A percentile compares a stretch with the other conserved stretches of the same genome.
Conservation (phyloP, 2,329 filamentous ascomycete species). For the Talaromyces atroroseus region DNA sequence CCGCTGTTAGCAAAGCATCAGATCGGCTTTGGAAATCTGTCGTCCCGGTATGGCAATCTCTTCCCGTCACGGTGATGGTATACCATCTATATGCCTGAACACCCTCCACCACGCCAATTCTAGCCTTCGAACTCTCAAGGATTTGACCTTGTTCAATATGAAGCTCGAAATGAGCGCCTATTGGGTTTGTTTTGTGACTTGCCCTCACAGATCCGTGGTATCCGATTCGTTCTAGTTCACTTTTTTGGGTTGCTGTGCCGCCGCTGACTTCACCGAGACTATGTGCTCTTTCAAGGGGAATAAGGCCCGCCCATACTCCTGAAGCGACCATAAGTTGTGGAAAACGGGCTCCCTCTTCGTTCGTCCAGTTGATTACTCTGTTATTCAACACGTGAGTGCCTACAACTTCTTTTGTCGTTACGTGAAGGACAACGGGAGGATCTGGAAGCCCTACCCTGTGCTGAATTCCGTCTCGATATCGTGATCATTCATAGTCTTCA, state of each 20-base stretch:
- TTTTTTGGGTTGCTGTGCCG: constrained; percentile 56
- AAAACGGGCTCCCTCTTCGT: constrained; percentile 74
- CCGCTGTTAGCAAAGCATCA: constrained; percentile 63
- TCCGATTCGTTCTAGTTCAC: constrained; percentile 64
- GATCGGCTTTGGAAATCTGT: constrained; percentile 62
- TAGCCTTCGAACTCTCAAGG: constrained; percentile 58
- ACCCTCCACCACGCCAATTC: constrained; percentile 65
- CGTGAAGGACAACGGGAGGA: too few species aligned
- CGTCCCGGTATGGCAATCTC: constrained; percentile 69
- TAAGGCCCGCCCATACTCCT: constrained; percentile 69
- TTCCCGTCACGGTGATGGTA: constrained; percentile 59
- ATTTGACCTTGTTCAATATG: constrained; percentile 82
- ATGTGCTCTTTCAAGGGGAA: constrained; percentile 56
- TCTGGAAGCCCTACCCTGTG: too few species aligned
- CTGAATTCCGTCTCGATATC: constrained; percentile 51
- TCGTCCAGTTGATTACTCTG: constrained; percentile 24
- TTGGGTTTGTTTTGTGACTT: constrained; percentile 48
- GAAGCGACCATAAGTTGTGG: constrained; percentile 69
- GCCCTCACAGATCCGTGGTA: constrained; percentile 55
- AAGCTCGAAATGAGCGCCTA: constrained; percentile 75
- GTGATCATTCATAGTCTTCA: constrained; percentile 60
- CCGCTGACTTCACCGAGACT: constrained; percentile 57
- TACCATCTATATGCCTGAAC: constrained; percentile 74
- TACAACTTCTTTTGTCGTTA: too few species aligned
- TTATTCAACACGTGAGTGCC: background rate